phyloP scores from a whole-genome alignment of 805 yeast species.

The Danielia oregonensis region DNA sequence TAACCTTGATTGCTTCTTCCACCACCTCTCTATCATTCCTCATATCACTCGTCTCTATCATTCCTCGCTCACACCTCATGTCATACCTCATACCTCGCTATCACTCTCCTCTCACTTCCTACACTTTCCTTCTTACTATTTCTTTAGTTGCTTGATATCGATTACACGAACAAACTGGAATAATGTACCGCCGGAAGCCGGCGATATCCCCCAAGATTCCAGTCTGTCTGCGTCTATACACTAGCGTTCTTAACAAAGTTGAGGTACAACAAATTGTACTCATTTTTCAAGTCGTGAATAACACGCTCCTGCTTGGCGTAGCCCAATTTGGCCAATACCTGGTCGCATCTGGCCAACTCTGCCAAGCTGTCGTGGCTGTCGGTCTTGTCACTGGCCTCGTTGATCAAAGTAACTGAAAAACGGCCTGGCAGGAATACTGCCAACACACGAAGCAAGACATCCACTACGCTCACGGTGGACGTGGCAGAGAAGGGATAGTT shows the following conservation, averaged over 20 bases:
- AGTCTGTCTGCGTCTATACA: background rate
- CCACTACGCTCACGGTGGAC: conserved; percentile 39
- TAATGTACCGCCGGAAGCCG: too few relatives aligned
- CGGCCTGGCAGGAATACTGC: conserved; percentile 68
- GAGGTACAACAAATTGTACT: conserved; percentile 68
- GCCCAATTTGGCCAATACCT: conserved; percentile 28
- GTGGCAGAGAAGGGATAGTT: conserved; percentile 56
- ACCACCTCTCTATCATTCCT: too few relatives aligned
- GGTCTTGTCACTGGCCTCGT: conserved; percentile 11
- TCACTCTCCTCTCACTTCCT: too few relatives aligned
- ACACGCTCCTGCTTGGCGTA: conserved; percentile 66
- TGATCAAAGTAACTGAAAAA: conserved; percentile 52
- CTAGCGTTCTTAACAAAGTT: conserved; percentile 45
- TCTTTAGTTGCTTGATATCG: too few relatives aligned
- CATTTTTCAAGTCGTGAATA: conserved; percentile 65
- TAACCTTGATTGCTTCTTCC: too few relatives aligned
- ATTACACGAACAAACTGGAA: too few relatives aligned
- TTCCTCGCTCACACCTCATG: too few relatives aligned
- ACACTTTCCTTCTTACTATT: too few relatives aligned
- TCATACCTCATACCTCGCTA: too few relatives aligned
- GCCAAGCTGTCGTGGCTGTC: conserved; percentile 3
- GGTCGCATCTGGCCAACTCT: conserved; percentile 11
- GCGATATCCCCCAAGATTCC: conserved; percentile 16
- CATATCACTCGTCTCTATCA: too few relatives aligned
- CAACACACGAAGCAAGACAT: conserved; percentile 59